Evolutionary conservation across 805 yeast genomes (phyloP), one percentile per base, ranked within the genome.

Genomic region (Monosporozyma solicola): DNA sequence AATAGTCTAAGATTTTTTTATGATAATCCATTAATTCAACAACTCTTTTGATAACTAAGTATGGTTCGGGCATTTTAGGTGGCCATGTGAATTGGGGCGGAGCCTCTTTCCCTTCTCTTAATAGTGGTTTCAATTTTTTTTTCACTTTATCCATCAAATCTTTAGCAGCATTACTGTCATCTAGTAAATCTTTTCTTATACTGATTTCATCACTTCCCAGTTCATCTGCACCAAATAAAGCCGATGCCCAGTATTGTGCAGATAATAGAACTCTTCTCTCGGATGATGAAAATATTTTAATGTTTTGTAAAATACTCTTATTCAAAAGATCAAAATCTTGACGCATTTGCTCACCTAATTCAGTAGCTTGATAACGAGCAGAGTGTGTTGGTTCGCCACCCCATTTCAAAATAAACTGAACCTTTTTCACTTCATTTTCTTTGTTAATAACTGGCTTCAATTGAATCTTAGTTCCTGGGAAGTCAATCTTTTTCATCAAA

Each of bases 361-460:
- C 99, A 31, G 84, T 79, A 1, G 97, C 95, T 72, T 94, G 99
- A 67, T 89, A 87, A 57, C 84, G 80, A 2, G 98, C 97, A 10
- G 97, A 90, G 68, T 94, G 99, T 1, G 99, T 94, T 5, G 99
- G 97, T 69, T 94, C 99, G 57, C 99, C 99, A 61, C 99, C 99
- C 99, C 99, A 94, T 68, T 94, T 94, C 61, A 94, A 75, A 56
- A 94, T 95, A 57, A 94, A 83, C 69, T 94, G 99, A 25, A 92
- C 97, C 66, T 94, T 94, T 59, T 92, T 97, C 22, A 94, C 94
- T 35, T 84, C 82, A 39, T 79, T 83, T 41, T 80, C 83, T 13
- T 74, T 72, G 61, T 79, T 78, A 53, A 91, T 65, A 3, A 92
- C 83, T 0, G 99, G 99, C 67, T 94, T 94, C 61, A 94, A 72